Conservation (phyloP, 306 rosid genomes). For the Prunus padus region DNA sequence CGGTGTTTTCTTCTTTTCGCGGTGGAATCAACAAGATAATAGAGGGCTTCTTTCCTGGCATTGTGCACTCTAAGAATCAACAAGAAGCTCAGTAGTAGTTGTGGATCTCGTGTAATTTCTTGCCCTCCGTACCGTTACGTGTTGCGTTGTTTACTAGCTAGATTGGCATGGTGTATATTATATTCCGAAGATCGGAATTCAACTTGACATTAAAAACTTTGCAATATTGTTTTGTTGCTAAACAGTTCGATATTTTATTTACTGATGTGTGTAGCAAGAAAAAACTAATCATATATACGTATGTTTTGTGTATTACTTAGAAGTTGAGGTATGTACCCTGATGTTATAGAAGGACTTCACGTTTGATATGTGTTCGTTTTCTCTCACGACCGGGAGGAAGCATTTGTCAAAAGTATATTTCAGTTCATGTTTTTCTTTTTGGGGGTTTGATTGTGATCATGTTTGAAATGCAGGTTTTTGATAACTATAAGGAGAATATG, state of each 20-base stretch:
- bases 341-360: no score
- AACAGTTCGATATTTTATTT: neutral
- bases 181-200: no score
- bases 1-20: neutral
- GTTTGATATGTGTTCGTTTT: no score
- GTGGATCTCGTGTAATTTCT: neutral
- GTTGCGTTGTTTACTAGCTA: neutral
- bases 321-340: no score
- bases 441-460: neutral
- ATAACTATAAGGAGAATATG: constrained; percentile 35
- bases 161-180: neutral
- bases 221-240: neutral
- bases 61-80: neutral
- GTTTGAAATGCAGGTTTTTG: constrained; percentile 42
- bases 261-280: neutral
- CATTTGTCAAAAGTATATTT: neutral
- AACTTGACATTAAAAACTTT: no score
- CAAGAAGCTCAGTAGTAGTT: neutral
- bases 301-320: no score
- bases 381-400: no score
- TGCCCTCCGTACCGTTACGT: neutral
- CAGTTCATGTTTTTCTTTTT: neutral
- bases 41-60: neutral
- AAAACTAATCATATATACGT: neutral
- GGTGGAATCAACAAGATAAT: neutral